Percentiles rank a stretch among this genome's conserved stretches.
phyloP scores from a whole-genome alignment of 2,329 filamentous ascomycete genomes.

The Fusarium devonianum region DNA sequence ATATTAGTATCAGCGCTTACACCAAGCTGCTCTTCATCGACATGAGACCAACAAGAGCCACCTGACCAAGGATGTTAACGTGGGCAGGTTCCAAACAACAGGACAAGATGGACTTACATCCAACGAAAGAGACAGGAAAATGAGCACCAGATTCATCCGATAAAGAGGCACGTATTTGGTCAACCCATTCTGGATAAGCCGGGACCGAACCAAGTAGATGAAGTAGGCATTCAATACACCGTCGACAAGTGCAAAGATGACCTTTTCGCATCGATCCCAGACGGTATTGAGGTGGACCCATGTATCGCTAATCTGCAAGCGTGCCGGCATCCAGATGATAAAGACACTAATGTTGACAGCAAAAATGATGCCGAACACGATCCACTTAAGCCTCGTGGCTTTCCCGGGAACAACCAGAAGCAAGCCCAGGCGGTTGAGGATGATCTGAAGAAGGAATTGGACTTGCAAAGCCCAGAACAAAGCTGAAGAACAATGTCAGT shows the following conservation, averaged over 20 bases:
- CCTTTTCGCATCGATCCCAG: constrained; percentile 62
- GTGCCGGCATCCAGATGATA: constrained; percentile 61
- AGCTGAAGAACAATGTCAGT: not conserved
- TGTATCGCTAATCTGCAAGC: constrained; percentile 50
- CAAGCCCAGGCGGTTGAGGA: constrained; percentile 60
- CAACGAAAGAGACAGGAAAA: constrained; percentile 38
- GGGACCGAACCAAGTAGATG: constrained; percentile 52
- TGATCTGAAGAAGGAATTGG: constrained; percentile 61
- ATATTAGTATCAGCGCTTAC: constrained; percentile 18
- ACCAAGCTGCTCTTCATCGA: constrained; percentile 39
- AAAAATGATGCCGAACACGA: constrained; percentile 54
- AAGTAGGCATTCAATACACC: constrained; percentile 59
- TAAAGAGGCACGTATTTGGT: constrained; percentile 57
- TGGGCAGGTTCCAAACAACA: accelerated
- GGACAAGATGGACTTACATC: constrained; percentile 20
- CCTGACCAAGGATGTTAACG: constrained; percentile 1
- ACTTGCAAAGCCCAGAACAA: constrained; percentile 52
- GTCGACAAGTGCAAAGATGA: constrained; percentile 58
- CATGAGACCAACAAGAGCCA: constrained; percentile 40
- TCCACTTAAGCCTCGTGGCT: constrained; percentile 52
- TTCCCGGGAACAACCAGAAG: constrained; percentile 51
- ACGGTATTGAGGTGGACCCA: constrained; percentile 56
- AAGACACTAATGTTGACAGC: constrained; percentile 61
- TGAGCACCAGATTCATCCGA: constrained; percentile 41
- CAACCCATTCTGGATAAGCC: constrained; percentile 55